These are phyloP conservation scores for Anacardium occidentale DNA, from an alignment of 345 rosid genomes.

Conservation along the genomic window DNA sequence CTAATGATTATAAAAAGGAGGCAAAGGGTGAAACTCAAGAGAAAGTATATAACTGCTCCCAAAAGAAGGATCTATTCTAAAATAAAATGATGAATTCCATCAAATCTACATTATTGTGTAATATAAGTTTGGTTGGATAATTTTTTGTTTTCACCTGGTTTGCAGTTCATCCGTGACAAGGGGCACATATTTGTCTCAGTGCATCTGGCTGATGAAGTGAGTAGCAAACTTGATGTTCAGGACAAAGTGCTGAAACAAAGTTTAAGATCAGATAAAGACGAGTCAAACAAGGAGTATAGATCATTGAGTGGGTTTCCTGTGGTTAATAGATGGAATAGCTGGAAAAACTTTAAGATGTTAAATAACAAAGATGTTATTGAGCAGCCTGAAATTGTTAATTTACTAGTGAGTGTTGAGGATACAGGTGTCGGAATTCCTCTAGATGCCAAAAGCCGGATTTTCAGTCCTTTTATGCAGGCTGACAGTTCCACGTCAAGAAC, in stretches of 20 bases:
- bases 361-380: conserved; percentile 26
- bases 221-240: conserved; percentile 29
- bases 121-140: conserved; percentile 12
- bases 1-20: too few species aligned
- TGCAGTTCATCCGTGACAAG: conserved; percentile 76
- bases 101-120: background rate
- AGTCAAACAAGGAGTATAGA: conserved; percentile 27
- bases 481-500: conserved; percentile 96
- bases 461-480: conserved; percentile 97
- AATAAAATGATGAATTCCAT: background rate
- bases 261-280: conserved; percentile 40
- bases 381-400: conserved; percentile 39
- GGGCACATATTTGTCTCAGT: conserved; percentile 90
- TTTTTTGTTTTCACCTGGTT: conserved; percentile 6
- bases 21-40: too few species aligned
- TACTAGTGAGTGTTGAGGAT: conserved; percentile 88
- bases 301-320: conserved; percentile 80
- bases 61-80: too few species aligned
- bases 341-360: conserved; percentile 58
- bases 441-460: conserved; percentile 74
- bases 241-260: conserved; percentile 61
- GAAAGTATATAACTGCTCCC: too few species aligned
- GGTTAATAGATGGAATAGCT: conserved; percentile 78
- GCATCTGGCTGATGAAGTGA: conserved; percentile 71
- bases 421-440: conserved; percentile 87